Base-by-base conservation (phyloP, 2,329 filamentous ascomycete species). In the Colletotrichum sp. region DNA sequence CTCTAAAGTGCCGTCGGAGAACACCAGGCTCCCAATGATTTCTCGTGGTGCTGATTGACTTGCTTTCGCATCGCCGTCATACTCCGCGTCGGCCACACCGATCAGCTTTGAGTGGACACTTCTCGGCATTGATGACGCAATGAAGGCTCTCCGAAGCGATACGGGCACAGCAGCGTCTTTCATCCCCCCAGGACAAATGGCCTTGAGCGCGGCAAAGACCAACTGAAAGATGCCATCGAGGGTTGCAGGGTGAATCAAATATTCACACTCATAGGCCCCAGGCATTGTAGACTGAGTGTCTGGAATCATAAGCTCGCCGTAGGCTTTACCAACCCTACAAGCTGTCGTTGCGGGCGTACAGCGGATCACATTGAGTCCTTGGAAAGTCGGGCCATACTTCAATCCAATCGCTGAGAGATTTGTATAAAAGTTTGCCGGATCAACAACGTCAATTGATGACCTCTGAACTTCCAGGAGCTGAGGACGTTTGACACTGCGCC, bases 81-180 rank as follows among this genome's bases (percentile, higher is more conserved):
- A 49, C 44, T 49, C n/a, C 44, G 44, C 44, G 44, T 21, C 44
- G n/a, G 44, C 44, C 44, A 49, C 44, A 13, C 44, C 44, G 6
- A 49, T 21, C 44, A 49, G 18, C 44, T 49, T 49, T 21, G 44
- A 49, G 9, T 49, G 18, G 3, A 49, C 44, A 21, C 28, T 69
- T 79, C 72, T n/a, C 39, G 26, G 57, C 60, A 59, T 6, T 24
- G 75, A 24, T 76, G 77, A 24, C 69, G 57, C 79, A 78, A 81
- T 39, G 81, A 78, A 26, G 78, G 62, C 67, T 82, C 78, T n/a
- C 81, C 81, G 10, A 80, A 71, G 24, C 75, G 74, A 21, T 3
- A 81, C 68, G 2, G 84, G 85, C 8, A 85, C 80, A 3, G 82
- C 79, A 24, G 81, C 84, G 57, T 77, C 81, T 2, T 78, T 65